Base-by-base conservation (phyloP, 352 stramenopile species). In the Phytophthora chlamydospora region DNA sequence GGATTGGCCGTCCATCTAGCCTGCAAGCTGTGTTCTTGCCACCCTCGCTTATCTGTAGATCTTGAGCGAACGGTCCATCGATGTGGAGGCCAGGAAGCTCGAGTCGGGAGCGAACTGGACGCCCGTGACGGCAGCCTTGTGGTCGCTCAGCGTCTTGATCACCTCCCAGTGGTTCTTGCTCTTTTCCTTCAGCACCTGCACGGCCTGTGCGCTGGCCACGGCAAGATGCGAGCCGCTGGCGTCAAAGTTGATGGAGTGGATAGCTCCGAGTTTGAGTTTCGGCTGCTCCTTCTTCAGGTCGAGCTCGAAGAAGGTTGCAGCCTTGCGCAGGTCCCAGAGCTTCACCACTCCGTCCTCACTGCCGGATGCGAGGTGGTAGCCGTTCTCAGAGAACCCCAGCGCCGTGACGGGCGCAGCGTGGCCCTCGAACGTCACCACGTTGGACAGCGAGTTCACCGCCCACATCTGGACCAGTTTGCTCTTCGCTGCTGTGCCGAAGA, bases 311-410 rank as follows among this genome's bases (percentile, higher is more conserved):
- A 96, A 83, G 60, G 75, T 93, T 59, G 88, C 88, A 36, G 91
- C 80, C 70, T 96, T 97, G 47, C 95, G 89, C 59, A 99, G 72
- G 71, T 99, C 97, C 94, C 93, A 98, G 19, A 99, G 74, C 54
- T 85, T 80, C 38, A 98, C 80, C 17, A 85, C 56, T 9, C 90
- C 93, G 33, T 96, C 88, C 24, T 81, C 67, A 21, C 77, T 80
- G 14, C 82, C 88, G 12, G 89, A 92, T 1, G 90, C 94, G 31
- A 99, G 69, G 44, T 98, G 82, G 70, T 98, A 98, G 24, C 97
- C 97, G 66, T 98, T 99, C 69, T 98, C 95, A 6, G 90, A 98
- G 68, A 98, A 97, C 43, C 74, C 70, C 29, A 99, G 71, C 34
- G 74, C 67, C 29, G 76, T 79, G 16, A 98, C 77, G 16, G 73